Conservation (phyloP, 768 basidiomycete species). For the Boletus sp. region DNA sequence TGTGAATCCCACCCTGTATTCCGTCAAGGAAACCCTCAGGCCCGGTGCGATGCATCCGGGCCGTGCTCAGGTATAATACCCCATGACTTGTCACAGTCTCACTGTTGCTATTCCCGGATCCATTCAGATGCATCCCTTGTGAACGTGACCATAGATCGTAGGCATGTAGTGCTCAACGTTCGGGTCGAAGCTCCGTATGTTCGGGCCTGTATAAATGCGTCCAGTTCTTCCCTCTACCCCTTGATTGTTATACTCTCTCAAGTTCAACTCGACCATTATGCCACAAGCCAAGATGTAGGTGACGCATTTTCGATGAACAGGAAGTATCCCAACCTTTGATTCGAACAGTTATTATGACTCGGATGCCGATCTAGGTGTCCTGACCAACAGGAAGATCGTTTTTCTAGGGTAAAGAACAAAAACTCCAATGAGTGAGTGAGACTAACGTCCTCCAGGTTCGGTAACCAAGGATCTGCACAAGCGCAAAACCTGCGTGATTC, state of each 20-base stretch:
- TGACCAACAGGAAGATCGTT: conserved; percentile 52
- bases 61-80: conserved; percentile 9
- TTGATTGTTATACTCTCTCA: not conserved
- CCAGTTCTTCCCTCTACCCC: not conserved
- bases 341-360: conserved; percentile 49
- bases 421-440: not conserved
- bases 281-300: conserved; percentile 56
- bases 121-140: conserved; percentile 1
- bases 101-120: conserved; percentile 7
- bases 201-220: conserved; percentile 2
- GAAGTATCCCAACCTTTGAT: not conserved
- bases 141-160: conserved; percentile 10
- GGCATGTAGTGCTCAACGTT: not conserved
- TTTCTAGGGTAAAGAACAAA: conserved; percentile 50
- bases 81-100: conserved; percentile 17
- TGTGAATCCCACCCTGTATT: not conserved
- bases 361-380: conserved; percentile 51
- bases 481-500: conserved; percentile 65
- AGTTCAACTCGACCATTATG: conserved; percentile 8
- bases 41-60: conserved; percentile 2
- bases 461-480: conserved; percentile 66
- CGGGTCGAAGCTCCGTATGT: conserved; percentile 3
- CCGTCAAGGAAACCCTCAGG: not conserved
- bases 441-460: conserved; percentile 41
- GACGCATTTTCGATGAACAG: not conserved